phyloP scores from a whole-genome alignment of 257 asterid species.

The Echium plantagineum region DNA sequence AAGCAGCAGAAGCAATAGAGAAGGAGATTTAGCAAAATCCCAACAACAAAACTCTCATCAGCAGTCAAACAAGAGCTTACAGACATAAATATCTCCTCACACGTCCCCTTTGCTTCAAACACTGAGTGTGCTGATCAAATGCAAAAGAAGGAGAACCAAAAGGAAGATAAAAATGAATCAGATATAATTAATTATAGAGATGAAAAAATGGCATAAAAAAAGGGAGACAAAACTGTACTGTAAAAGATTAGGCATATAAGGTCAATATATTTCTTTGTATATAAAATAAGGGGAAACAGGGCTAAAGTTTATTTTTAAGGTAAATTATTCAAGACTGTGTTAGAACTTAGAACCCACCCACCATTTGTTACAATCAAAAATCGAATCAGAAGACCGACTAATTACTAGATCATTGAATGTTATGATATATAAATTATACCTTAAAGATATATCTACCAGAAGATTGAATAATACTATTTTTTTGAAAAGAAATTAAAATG shows the following conservation, averaged over 20 bases:
- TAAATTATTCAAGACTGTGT: no score
- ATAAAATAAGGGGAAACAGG: no score
- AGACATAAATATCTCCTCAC: slow-evolving; percentile 62
- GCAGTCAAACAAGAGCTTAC: slow-evolving; percentile 51
- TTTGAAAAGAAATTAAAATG: no score
- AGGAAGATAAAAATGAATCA: slow-evolving; percentile 22
- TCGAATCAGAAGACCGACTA: no score
- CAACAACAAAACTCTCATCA: slow-evolving; percentile 14
- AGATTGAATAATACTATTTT: no score
- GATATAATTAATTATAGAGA: slow-evolving; percentile 8
- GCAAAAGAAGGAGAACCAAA: slow-evolving; percentile 7
- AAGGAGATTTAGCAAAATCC: slow-evolving; percentile 51
- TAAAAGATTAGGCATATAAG: slow-evolving; percentile 50
- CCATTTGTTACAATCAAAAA: no score
- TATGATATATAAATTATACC: no score
- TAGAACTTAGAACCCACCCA: no score
- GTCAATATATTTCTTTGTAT: slow-evolving; percentile 19
- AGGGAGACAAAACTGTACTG: slow-evolving; percentile 4
- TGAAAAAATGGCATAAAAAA: not conserved
- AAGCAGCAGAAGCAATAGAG: slow-evolving; percentile 14
- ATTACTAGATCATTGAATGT: no score
- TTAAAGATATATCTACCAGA: no score
- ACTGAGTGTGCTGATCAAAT: not conserved
- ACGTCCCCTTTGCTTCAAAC: slow-evolving; percentile 2
- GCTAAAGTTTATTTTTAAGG: no score